phyloP scores from a whole-genome alignment of 768 basidiomycete species.

The Leccinum fibrillosum region DNA sequence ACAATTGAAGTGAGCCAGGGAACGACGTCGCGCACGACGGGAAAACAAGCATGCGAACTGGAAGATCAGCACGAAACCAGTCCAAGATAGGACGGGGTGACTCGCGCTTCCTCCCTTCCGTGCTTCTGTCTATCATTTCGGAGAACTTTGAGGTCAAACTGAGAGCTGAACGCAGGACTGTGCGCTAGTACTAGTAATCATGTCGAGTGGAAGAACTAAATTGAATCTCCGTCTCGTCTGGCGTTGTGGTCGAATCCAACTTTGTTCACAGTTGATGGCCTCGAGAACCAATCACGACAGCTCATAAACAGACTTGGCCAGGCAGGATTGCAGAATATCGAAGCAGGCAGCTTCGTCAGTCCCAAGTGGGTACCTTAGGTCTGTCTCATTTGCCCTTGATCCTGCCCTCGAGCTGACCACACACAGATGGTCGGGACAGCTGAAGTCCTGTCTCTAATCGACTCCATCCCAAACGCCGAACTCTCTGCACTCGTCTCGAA shows the following conservation, averaged over 20 bases:
- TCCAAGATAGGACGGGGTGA: not conserved
- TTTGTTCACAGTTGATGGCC: slow-evolving; percentile 69
- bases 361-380: slow-evolving; percentile 93
- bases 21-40: too few species aligned
- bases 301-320: slow-evolving; percentile 70
- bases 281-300: slow-evolving; percentile 82
- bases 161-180: too few species aligned
- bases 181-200: too few species aligned
- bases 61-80: slow-evolving; percentile 10
- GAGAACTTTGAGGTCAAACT: too few species aligned
- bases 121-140: slow-evolving; percentile 30
- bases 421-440: slow-evolving; percentile 83
- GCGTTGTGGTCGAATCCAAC: slow-evolving; percentile 7
- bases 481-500: slow-evolving; percentile 75
- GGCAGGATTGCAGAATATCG: slow-evolving; percentile 69
- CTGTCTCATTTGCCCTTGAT: slow-evolving; percentile 19
- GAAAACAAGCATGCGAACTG: slow-evolving; percentile 2
- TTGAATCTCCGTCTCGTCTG: too few species aligned
- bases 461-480: slow-evolving; percentile 51
- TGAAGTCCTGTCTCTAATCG: slow-evolving; percentile 61
- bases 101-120: slow-evolving; percentile 38
- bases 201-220: too few species aligned
- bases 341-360: slow-evolving; percentile 88
- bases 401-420: not conserved
- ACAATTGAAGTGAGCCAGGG: too few species aligned